Evolutionary conservation across 768 basidiomycete species (phyloP), one percentile per base, ranked within the genome.

Genomic region (Mycena maculata): DNA sequence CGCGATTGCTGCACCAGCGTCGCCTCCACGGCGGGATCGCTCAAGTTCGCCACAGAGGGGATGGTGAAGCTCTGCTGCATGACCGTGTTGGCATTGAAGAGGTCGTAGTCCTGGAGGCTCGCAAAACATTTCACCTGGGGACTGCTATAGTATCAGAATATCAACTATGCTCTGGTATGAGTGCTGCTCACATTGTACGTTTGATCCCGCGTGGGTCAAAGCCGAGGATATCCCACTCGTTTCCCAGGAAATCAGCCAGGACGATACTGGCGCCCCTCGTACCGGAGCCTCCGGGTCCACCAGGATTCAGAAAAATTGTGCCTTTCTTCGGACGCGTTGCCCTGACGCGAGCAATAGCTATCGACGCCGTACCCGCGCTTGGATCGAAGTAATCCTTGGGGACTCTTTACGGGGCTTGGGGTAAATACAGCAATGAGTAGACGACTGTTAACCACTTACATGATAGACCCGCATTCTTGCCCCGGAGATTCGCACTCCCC

Each of bases 131-230:
- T 45, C 2, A 71, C 58, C 23, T 63, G 60, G 1, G 74, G 74
- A 12, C 74, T 75, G 11, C 8, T 13, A 13, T 13, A 13, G 13
- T 18, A 9, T 10, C 4, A 12, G 10, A 1, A 18, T 45, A 30
- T 48, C 30, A 33, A 16, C 54, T 5, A 28, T 13, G 13, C 33
- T 7, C 33, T 36, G 13, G 5, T 4, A 28, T 25, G 25, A 11
- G 7, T 27, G 25, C 33, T 11, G 30, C 65, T 33, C 13, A 72
- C 74, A 50, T 65, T 1, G 74, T 75, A 6, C 63, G 27, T 28
- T 72, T 71, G 53, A 75, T 72, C 3, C 72, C 76, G 48, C 77
- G 67, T n/a, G 75, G 76, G 58, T 78, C 77, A 36, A 77, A 78
- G 4, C 76, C 76, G 7, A 78, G 57, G 8, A 78, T 38, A 55